Evolutionary conservation across 2,329 filamentous ascomycete genomes (phyloP).

Genomic region (Aspergillus persii): DNA sequence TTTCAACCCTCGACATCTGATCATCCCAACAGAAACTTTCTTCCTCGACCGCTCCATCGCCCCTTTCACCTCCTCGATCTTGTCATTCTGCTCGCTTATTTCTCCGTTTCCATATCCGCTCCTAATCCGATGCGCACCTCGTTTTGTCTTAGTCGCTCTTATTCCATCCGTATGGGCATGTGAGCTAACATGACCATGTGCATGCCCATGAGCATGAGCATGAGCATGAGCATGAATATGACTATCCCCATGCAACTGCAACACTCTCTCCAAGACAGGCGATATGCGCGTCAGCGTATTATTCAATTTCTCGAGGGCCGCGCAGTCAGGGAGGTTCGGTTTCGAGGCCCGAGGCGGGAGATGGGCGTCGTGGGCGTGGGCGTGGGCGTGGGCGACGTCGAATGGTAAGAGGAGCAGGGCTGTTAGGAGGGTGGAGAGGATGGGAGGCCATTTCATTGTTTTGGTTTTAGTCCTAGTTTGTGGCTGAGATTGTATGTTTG

Average conservation of each 20-base stretch:
- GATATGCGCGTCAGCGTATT: conserved; percentile 4
- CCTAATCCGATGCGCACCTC: too few relatives aligned
- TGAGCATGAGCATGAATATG: background rate
- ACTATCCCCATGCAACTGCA: background rate
- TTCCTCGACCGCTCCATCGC: background rate
- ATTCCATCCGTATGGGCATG: too few relatives aligned
- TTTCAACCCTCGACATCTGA: background rate
- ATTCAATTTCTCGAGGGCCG: conserved; percentile 6
- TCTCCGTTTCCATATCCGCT: background rate
- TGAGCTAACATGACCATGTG: too few relatives aligned
- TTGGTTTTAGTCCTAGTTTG: background rate
- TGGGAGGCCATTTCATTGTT: background rate
- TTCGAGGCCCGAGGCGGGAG: background rate
- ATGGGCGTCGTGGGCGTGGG: background rate
- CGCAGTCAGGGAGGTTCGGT: conserved; percentile 3
- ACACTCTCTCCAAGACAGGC: conserved; percentile 6
- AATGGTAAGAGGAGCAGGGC: background rate
- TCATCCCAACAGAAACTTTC: background rate
- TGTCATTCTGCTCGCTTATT: background rate
- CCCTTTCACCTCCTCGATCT: background rate
- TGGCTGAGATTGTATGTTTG: background rate
- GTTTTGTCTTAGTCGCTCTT: too few relatives aligned
- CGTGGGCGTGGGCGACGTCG: background rate
- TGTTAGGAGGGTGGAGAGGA: background rate
- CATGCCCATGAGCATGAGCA: background rate